Base-by-base conservation (phyloP, 768 basidiomycete genomes). In the Mycena epipterygia region DNA sequence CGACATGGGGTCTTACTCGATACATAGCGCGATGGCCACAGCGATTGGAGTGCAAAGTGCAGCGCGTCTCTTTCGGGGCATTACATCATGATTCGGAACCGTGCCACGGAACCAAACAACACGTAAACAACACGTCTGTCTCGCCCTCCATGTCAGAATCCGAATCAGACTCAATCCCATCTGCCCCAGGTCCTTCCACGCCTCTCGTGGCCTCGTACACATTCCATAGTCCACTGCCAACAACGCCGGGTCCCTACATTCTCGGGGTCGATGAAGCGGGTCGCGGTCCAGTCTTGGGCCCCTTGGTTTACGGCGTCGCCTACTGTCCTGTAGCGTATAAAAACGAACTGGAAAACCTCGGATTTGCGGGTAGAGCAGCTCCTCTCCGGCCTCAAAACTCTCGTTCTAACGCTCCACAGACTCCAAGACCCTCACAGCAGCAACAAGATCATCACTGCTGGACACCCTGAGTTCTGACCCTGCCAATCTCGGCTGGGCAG, bases 251-350 rank as follows among this genome's bases (percentile, higher is more conserved):
- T 0, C 93, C 93, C 0, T 98, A 97, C 83, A 95, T 98, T 56
- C 91, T 99, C 57, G 98, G 98, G 27, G 96, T 99, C n/a, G 98
- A 99, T 80, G 98, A 99, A 79, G 98, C 98, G 0, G 98, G 98
- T 0, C 87, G 98, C 63, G 98, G 98, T 0, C 98, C 97, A 25
- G 97, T 97, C 2, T 84, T 99, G 0, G 97, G 97, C 1, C 98
- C 98, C 0, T 88, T 99, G 68, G 98, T 99, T 0, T 99, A 99
- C 76, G 97, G 94, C 9, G 90, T 97, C 29, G 97, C 98, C 0
- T 98, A 95, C 77, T 99, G 97, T 75, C 94, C 96, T 3, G 86
- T 86, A 5, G 84, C 90, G 27, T 98, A 94, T 81, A 85, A 90
- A 72, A 89, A 92, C 3, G 80, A 89, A 17, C 81, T 99, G 63